phyloP scores from a whole-genome alignment of 495 filamentous ascomycete species.

The Aspergillus indologenus region DNA sequence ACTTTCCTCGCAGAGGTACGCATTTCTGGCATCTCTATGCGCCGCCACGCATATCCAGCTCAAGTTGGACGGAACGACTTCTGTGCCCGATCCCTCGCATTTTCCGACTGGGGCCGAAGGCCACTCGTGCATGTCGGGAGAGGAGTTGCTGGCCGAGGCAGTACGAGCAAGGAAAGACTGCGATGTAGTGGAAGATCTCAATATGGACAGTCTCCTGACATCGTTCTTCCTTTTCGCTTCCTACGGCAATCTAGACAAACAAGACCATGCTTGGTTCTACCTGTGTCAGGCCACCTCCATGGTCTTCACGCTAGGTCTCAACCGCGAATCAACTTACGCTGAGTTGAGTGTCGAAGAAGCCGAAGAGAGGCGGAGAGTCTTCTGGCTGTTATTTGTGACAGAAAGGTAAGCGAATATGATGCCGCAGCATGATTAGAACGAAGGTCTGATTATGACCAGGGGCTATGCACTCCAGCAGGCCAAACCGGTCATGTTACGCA shows the following conservation, averaged over 20 bases:
- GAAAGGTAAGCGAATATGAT: constrained; percentile 43
- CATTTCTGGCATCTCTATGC: constrained; percentile 72
- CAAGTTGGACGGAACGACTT: constrained; percentile 50
- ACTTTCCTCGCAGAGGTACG: constrained; percentile 68
- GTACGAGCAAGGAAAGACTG: constrained; percentile 70
- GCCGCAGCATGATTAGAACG: constrained; percentile 15
- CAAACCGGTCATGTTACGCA: constrained; percentile 54
- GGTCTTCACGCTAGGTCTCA: constrained; percentile 56
- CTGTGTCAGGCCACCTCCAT: constrained; percentile 60
- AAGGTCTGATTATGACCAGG: constrained; percentile 25
- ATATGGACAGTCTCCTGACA: constrained; percentile 66
- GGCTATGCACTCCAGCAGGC: constrained; percentile 50
- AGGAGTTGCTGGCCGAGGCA: constrained; percentile 67
- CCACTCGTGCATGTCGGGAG: constrained; percentile 37
- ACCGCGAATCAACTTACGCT: constrained; percentile 54
- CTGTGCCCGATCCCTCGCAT: constrained; percentile 51
- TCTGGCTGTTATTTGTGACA: constrained; percentile 63
- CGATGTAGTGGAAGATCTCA: constrained; percentile 62
- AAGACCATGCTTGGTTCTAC: constrained; percentile 58
- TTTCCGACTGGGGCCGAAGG: constrained; percentile 52
- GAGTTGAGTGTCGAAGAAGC: constrained; percentile 44
- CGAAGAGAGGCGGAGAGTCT: constrained; percentile 54
- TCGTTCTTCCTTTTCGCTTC: constrained; percentile 79
- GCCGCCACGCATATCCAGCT: constrained; percentile 86
- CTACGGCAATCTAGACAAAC: constrained; percentile 61